Percentiles rank a stretch among this genome's conserved stretches.
Evolutionary conservation across 805 yeast species (phyloP).

Genomic region (Torulaspora delbrueckii): DNA sequence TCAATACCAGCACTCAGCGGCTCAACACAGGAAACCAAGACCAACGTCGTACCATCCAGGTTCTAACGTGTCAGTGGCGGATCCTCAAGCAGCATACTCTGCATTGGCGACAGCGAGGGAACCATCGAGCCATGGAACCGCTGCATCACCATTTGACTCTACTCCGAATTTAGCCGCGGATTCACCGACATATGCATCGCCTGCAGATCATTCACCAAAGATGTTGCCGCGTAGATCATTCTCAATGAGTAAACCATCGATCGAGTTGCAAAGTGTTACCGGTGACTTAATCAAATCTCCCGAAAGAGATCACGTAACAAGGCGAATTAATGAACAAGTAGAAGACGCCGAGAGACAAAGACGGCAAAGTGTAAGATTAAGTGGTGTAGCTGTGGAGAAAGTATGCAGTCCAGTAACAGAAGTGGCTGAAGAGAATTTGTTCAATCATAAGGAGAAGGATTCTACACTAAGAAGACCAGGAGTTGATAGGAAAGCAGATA

Average conservation of each 20-base stretch:
- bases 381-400: slow-evolving; percentile 14
- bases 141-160: slow-evolving; percentile 18
- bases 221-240: slow-evolving; percentile 23
- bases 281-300: slow-evolving; percentile 38
- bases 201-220: slow-evolving; percentile 20
- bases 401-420: slow-evolving; percentile 14
- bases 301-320: slow-evolving; percentile 19
- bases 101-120: slow-evolving; percentile 25
- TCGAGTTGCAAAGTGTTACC: slow-evolving; percentile 34
- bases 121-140: slow-evolving; percentile 23
- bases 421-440: slow-evolving; percentile 8
- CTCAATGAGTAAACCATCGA: slow-evolving; percentile 34
- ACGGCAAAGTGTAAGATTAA: slow-evolving; percentile 17
- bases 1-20: slow-evolving; percentile 5
- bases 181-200: slow-evolving; percentile 7
- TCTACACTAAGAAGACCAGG: not conserved
- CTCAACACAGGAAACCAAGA: slow-evolving; percentile 60
- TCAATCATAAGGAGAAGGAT: not conserved
- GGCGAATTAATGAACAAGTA: slow-evolving; percentile 23
- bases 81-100: slow-evolving; percentile 11
- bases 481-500: slow-evolving; percentile 6
- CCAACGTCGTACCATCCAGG: slow-evolving; percentile 80
- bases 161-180: slow-evolving; percentile 17
- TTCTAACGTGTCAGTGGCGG: slow-evolving; percentile 7
- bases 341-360: slow-evolving; percentile 14